These are phyloP conservation scores for Graphilbum sp. DNA, from an alignment of 2,329 filamentous ascomycete species.

Conservation along the genomic window DNA sequence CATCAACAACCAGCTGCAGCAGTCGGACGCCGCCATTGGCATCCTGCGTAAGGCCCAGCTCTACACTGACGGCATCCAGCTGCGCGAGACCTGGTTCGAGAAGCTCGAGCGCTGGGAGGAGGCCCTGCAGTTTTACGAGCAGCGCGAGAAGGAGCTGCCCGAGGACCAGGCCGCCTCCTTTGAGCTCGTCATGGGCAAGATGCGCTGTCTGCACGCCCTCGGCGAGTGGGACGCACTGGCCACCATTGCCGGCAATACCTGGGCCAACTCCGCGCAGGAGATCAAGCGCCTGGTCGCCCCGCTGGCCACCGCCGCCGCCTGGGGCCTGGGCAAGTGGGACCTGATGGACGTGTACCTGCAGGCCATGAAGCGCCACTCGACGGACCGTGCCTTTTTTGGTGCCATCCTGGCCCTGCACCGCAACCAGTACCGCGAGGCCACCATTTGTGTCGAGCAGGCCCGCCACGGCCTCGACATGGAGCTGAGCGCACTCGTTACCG, in stretches of 20 bases:
- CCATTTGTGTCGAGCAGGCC: slow-evolving; percentile 78
- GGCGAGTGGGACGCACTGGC: slow-evolving; percentile 96
- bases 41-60: slow-evolving; percentile 91
- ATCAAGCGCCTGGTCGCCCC: slow-evolving; percentile 84
- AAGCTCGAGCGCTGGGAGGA: slow-evolving; percentile 98
- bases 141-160: slow-evolving; percentile 57
- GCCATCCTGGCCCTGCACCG: slow-evolving; percentile 89
- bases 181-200: slow-evolving; percentile 97
- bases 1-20: slow-evolving; percentile 98
- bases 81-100: slow-evolving; percentile 98
- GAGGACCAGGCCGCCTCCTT: slow-evolving; percentile 48
- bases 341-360: slow-evolving; percentile 94
- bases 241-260: slow-evolving; percentile 77
- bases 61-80: slow-evolving; percentile 81
- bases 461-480: slow-evolving; percentile 91
- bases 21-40: slow-evolving; percentile 95
- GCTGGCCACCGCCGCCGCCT: slow-evolving; percentile 85
- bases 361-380: slow-evolving; percentile 86
- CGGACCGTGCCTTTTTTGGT: slow-evolving; percentile 93
- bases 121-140: slow-evolving; percentile 79
- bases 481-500: slow-evolving; percentile 86
- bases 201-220: slow-evolving; percentile 92
- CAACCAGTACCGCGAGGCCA: slow-evolving; percentile 85
- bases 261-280: slow-evolving; percentile 76
- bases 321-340: slow-evolving; percentile 94